phyloP scores from a whole-genome alignment of 495 filamentous ascomycete genomes.

The Hypoxylon fuscum region DNA sequence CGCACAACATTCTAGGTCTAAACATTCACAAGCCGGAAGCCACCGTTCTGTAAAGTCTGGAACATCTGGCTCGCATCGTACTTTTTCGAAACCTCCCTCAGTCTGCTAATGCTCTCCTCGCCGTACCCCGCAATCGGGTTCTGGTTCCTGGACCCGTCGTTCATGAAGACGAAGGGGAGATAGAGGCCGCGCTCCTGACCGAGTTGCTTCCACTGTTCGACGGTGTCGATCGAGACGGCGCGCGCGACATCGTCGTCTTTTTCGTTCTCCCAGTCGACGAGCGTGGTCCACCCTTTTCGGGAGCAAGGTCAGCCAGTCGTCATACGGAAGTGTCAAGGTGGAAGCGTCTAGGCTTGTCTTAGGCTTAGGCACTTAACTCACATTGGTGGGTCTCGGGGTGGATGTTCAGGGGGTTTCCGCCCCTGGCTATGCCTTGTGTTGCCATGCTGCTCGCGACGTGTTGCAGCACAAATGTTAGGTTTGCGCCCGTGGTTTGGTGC shows the following conservation, averaged over 20 bases:
- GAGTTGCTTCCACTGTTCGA: neutral
- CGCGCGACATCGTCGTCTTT: constrained; percentile 21
- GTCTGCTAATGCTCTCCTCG: constrained; percentile 30
- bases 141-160: constrained; percentile 30
- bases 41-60: constrained; percentile 39
- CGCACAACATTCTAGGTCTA: no score
- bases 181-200: constrained; percentile 1
- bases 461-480: constrained; percentile 43
- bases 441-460: constrained; percentile 29
- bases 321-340: no score
- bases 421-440: constrained; percentile 15
- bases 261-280: constrained; percentile 29
- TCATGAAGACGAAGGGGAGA: constrained; percentile 14
- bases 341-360: neutral
- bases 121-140: constrained; percentile 48
- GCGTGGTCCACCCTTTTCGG: constrained; percentile 34
- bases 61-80: constrained; percentile 50
- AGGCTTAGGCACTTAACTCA: neutral
- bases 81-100: constrained; percentile 38
- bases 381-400: constrained; percentile 19
- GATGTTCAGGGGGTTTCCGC: constrained; percentile 32
- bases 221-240: neutral
- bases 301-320: neutral
- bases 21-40: neutral
- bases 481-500: constrained; percentile 32